Base-by-base conservation (phyloP, 2,329 filamentous ascomycete species). In the Alternaria sp. region DNA sequence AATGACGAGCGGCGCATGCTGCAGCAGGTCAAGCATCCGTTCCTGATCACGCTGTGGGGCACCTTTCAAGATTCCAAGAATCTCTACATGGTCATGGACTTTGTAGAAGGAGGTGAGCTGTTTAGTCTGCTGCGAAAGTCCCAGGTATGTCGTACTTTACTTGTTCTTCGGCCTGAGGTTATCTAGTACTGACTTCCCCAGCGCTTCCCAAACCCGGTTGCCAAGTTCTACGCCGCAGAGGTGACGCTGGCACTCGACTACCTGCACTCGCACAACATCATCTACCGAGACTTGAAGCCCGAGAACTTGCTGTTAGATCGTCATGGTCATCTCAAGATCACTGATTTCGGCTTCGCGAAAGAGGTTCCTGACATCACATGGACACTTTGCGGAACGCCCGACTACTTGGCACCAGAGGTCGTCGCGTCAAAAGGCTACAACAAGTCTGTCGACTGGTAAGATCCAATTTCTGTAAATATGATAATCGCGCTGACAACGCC, bases 41-140 rank as follows among this genome's bases (percentile, higher is more conserved):
- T 99, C 82, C 85, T 99, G 65, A 95, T 99, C 77, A 99, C 95
- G 2, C 85, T 99, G 41, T 99, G 95, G 95, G 95, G 95, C 59
- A 99, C 95, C 9, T 99, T 98, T 80, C 94, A 98, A 78, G 95
- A 99, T 75, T 87, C 89, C 51, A 93, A 89, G 81, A 98, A 97
- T 78, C 84, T 99, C 36, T 99, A 99, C 86, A 99, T 99, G 95
- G 95, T 99, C 73, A 99, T 99, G 95, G 95, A 99, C 80, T 99
- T 99, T 83, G 94, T 99, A 54, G 95, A 99, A 81, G 95, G 95
- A 69, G 95, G 95, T 74, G 95, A 99, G 84, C 85, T 99, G 55
- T 99, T 99, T 79, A 98, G 94, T 69, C 81, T 99, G 72, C 83
- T 99, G 72, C 87, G 95, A 72, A 98, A 99, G 81, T 98, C 94